These are phyloP conservation scores for Chlamydomonas urium DNA, from an alignment of 139 green algal species.

Conservation along the genomic window DNA sequence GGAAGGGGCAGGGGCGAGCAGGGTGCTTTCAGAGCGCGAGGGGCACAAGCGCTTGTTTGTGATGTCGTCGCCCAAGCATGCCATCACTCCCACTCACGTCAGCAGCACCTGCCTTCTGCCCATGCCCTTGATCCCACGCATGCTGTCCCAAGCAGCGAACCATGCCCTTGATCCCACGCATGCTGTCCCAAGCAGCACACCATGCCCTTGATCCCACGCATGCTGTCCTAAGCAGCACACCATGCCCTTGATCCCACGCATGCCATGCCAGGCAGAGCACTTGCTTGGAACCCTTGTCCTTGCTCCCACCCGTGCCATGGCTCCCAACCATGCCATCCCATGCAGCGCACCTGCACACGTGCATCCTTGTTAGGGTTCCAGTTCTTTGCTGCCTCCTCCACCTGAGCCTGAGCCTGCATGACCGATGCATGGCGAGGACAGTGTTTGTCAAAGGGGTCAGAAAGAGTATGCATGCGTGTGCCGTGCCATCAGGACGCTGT, in stretches of 20 bases:
- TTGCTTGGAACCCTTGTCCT: not conserved
- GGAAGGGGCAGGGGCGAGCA: not conserved
- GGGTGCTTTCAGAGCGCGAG: not conserved
- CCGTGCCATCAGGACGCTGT: not conserved
- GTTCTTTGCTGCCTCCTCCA: constrained; percentile 43
- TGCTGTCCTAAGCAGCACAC: not conserved
- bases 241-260: not conserved
- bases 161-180: not conserved
- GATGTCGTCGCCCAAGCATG: not conserved
- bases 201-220: not conserved
- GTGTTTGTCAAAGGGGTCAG: constrained; percentile 5
- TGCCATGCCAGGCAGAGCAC: not conserved
- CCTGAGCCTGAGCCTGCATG: constrained; percentile 35
- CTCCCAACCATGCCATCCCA: not conserved
- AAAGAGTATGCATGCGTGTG: constrained; percentile 19
- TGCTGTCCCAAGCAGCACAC: not conserved
- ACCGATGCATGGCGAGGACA: not conserved
- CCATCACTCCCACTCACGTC: not conserved
- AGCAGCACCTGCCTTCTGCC: not conserved
- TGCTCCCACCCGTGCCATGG: not conserved
- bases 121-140: not conserved
- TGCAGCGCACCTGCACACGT: constrained; percentile 39
- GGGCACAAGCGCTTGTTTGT: not conserved
- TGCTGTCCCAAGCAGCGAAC: not conserved
- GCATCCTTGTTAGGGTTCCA: constrained; percentile 75